Evolutionary conservation across 352 stramenopile species (phyloP).

Genomic region (Phytophthora niederhauseri): DNA sequence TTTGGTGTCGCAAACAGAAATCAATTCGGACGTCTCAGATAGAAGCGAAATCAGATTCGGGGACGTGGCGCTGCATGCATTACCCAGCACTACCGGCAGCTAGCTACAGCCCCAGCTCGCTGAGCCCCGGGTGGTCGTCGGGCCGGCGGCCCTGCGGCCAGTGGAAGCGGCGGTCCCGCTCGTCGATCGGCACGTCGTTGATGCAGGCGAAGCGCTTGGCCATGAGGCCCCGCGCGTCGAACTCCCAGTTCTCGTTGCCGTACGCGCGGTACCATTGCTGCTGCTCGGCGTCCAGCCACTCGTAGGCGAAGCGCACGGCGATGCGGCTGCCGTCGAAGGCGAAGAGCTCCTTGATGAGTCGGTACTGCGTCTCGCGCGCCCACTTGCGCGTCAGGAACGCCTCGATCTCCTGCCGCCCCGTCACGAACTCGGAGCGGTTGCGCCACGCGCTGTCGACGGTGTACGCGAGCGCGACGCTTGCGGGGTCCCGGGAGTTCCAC

Average conservation of each 20-base stretch:
- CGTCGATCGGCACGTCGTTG: constrained; percentile 85
- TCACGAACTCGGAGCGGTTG: constrained; percentile 87
- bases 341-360: constrained; percentile 92
- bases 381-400: constrained; percentile 84
- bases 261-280: constrained; percentile 86
- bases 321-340: constrained; percentile 83
- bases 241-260: constrained; percentile 93
- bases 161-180: constrained; percentile 71
- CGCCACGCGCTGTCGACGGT: constrained; percentile 81
- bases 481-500: constrained; percentile 86
- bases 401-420: constrained; percentile 73
- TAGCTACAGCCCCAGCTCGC: constrained; percentile 39
- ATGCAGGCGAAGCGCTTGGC: constrained; percentile 85
- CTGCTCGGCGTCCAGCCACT: constrained; percentile 59
- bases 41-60: constrained; percentile 17
- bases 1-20: too few species aligned
- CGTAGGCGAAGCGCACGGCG: constrained; percentile 90
- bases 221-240: constrained; percentile 84
- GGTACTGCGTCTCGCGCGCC: constrained; percentile 77
- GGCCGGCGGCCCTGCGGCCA: constrained; percentile 63
- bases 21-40: not conserved
- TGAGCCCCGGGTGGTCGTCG: constrained; percentile 46
- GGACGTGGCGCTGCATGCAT: too few species aligned
- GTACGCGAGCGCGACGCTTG: constrained; percentile 83
- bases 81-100: not conserved